phyloP scores from a whole-genome alignment of 2,329 filamentous ascomycete species.

The Rhexocercosporidium sp. region DNA sequence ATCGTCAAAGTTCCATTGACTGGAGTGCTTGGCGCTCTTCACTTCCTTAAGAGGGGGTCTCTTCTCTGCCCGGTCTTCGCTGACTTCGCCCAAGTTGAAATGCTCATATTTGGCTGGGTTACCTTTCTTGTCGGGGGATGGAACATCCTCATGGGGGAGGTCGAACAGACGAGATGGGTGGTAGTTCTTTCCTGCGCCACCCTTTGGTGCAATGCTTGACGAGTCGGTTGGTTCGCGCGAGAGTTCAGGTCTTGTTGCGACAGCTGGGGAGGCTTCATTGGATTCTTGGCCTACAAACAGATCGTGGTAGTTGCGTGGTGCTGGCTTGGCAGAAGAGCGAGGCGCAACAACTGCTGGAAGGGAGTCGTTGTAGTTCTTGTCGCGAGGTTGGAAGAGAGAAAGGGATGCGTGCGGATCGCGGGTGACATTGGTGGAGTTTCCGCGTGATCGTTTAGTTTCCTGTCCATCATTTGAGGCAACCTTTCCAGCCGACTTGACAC shows the following conservation, averaged over 20 bases:
- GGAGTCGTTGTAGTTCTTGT: conserved; percentile 60
- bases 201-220: conserved; percentile 51
- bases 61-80: conserved; percentile 41
- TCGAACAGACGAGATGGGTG: conserved; percentile 69
- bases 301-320: conserved; percentile 69
- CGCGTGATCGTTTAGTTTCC: conserved; percentile 52
- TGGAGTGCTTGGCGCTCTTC: conserved; percentile 67
- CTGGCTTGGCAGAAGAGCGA: conserved; percentile 72
- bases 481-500: conserved; percentile 56
- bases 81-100: conserved; percentile 78
- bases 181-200: conserved; percentile 64
- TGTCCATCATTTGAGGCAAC: conserved; percentile 43
- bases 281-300: conserved; percentile 62
- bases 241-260: conserved; percentile 1
- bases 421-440: conserved; percentile 58
- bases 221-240: conserved; percentile 15
- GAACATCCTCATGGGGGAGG: conserved; percentile 57
- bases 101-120: conserved; percentile 84
- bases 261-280: conserved; percentile 32
- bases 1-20: conserved; percentile 88
- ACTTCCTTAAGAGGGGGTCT: conserved; percentile 35
- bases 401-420: conserved; percentile 74
- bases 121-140: conserved; percentile 56
- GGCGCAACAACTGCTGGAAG: conserved; percentile 62
- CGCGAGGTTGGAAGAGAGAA: conserved; percentile 74